Conservation (phyloP, 306 rosid genomes). For the Cicer bijugum region DNA sequence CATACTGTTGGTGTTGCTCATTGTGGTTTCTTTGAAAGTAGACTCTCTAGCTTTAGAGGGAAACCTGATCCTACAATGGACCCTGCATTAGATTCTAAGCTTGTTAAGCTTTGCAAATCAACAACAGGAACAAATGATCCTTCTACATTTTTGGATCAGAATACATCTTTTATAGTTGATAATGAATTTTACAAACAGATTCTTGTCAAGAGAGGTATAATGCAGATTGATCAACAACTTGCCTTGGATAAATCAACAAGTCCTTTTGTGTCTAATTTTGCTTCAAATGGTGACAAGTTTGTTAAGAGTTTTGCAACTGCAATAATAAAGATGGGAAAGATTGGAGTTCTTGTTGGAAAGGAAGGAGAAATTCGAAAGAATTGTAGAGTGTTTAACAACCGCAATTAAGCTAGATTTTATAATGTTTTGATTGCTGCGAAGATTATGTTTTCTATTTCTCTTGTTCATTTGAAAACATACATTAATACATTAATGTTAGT, state of each 20-base stretch:
- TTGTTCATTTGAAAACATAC: not conserved
- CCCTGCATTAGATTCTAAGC: constrained; percentile 43
- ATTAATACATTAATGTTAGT: not conserved
- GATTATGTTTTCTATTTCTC: not conserved
- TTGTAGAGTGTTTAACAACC: constrained; percentile 50
- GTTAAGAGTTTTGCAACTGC: constrained; percentile 49
- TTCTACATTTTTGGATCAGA: constrained; percentile 48
- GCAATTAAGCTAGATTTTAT: not conserved
- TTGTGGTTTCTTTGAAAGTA: constrained; percentile 41
- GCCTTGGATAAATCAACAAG: constrained; percentile 43
- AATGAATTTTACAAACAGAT: constrained; percentile 54
- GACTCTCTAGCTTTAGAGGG: constrained; percentile 42
- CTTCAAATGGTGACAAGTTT: constrained; percentile 43
- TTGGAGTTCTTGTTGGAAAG: constrained; percentile 50
- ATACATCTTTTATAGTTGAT: constrained; percentile 51
- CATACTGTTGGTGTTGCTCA: constrained; percentile 60
- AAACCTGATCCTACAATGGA: constrained; percentile 62
- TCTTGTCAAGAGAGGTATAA: constrained; percentile 46
- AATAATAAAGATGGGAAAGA: constrained; percentile 51
- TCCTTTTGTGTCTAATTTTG: constrained; percentile 48
- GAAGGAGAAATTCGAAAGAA: constrained; percentile 56
- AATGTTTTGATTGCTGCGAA: not conserved
- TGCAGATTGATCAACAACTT: constrained; percentile 61
- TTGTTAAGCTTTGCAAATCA: constrained; percentile 38
- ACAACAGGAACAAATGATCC: not conserved